These are phyloP conservation scores for Apocynum venetum DNA, from an alignment of 257 asterid species.

Conservation along the genomic window DNA sequence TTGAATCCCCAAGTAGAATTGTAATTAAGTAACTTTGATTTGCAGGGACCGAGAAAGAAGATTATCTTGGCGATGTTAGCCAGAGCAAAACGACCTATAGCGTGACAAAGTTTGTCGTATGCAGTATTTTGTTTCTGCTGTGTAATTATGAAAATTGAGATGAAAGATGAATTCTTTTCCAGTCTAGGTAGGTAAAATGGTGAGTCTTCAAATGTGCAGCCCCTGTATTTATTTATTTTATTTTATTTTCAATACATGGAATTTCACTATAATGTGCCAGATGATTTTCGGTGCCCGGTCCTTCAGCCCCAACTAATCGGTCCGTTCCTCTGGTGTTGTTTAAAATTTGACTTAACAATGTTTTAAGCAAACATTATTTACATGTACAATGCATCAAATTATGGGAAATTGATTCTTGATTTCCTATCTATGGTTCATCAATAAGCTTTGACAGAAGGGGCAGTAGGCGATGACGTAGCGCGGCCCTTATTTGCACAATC, in stretches of 20 bases:
- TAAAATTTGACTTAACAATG: no score
- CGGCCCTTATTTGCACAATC: slow-evolving; percentile 50
- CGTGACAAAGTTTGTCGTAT: slow-evolving; percentile 5
- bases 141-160: not conserved
- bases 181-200: not conserved
- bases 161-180: not conserved
- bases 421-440: slow-evolving; percentile 4
- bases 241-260: not conserved
- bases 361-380: not conserved
- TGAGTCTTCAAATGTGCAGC: not conserved
- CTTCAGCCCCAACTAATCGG: no score
- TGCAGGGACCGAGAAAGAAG: slow-evolving; percentile 85
- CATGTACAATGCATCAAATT: not conserved
- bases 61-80: slow-evolving; percentile 45
- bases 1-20: not conserved
- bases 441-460: slow-evolving; percentile 29
- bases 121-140: no score
- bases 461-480: slow-evolving; percentile 20
- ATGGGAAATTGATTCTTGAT: not conserved
- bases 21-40: slow-evolving; percentile 5
- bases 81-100: slow-evolving; percentile 25
- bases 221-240: not conserved
- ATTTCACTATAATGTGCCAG: not conserved
- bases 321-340: no score
- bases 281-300: not conserved